Conservation (phyloP, 805 yeast genomes). For the Yarrowia keelungensis region DNA sequence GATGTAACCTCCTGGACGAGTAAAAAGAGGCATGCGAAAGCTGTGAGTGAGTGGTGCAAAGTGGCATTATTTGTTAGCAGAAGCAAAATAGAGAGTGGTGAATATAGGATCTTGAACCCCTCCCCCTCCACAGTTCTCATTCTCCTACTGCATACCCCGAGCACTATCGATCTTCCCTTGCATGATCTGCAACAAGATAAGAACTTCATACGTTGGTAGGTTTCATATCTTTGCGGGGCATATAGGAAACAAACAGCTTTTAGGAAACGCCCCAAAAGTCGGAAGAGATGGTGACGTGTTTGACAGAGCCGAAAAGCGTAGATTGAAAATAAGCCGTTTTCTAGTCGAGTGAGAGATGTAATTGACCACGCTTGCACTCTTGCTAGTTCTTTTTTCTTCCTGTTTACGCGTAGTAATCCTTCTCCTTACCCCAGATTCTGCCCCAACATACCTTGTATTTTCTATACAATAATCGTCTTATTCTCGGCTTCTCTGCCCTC, state of each 20-base stretch:
- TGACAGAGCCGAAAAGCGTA: too few species aligned
- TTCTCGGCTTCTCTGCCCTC: slow-evolving; percentile 3
- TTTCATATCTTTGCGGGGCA: slow-evolving; percentile 28
- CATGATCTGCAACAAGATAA: slow-evolving; percentile 29
- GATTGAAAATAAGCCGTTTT: too few species aligned
- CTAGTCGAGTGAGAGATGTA: too few species aligned
- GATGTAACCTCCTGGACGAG: background rate
- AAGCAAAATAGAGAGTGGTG: too few species aligned
- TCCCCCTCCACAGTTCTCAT: background rate
- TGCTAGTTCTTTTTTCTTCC: background rate
- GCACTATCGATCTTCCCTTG: slow-evolving; percentile 10
- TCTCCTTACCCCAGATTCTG: too few species aligned
- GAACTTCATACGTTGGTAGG: slow-evolving; percentile 10
- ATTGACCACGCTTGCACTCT: too few species aligned
- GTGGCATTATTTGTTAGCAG: too few species aligned
- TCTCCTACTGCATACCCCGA: background rate
- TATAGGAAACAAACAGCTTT: background rate
- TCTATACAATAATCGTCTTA: slow-evolving; percentile 1
- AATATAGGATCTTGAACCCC: too few species aligned
- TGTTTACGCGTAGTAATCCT: background rate
- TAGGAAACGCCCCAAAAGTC: too few species aligned
- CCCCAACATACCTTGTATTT: too few species aligned
- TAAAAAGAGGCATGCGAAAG: too few species aligned
- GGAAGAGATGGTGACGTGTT: background rate
- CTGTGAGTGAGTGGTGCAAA: too few species aligned